These are phyloP conservation scores for Aphanomyces astaci DNA, from an alignment of 352 stramenopile genomes.

Conservation along the genomic window DNA sequence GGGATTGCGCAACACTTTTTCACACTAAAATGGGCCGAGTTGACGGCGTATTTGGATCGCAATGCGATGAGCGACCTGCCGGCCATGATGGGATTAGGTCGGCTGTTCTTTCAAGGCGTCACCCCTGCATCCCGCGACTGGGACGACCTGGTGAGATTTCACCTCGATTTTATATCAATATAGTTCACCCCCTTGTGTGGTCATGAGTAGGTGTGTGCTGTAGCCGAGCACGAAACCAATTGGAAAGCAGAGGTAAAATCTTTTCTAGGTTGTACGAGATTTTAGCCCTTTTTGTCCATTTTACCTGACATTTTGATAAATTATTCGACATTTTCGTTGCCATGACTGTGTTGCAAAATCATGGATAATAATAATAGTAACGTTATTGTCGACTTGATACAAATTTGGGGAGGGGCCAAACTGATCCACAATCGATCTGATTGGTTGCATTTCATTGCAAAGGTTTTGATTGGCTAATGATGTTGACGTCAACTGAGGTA, in stretches of 20 bases:
- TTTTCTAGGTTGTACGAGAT: not conserved
- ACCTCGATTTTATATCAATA: not conserved
- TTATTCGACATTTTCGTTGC: not conserved
- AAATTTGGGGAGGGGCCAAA: too few relatives aligned
- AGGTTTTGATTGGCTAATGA: too few relatives aligned
- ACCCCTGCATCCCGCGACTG: not conserved
- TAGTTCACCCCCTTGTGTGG: not conserved
- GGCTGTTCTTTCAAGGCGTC: conserved; percentile 13
- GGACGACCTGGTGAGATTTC: not conserved
- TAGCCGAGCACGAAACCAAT: not conserved
- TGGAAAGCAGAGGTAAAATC: not conserved
- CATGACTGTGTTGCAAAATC: too few relatives aligned
- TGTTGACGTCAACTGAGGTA: too few relatives aligned
- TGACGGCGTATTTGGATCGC: not conserved
- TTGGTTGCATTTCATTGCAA: too few relatives aligned
- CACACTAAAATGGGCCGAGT: not conserved
- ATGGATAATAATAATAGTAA: too few relatives aligned
- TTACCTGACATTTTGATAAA: not conserved
- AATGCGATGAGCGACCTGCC: not conserved
- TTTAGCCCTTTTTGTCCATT: not conserved
- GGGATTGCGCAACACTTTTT: conserved; percentile 15
- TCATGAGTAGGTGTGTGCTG: not conserved
- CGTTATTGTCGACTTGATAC: too few relatives aligned
- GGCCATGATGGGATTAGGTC: not conserved
- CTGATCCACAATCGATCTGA: too few relatives aligned